Evolutionary conservation across 176 grass and related monocot species (phyloP).

Genomic region (Thalia dealbata): DNA sequence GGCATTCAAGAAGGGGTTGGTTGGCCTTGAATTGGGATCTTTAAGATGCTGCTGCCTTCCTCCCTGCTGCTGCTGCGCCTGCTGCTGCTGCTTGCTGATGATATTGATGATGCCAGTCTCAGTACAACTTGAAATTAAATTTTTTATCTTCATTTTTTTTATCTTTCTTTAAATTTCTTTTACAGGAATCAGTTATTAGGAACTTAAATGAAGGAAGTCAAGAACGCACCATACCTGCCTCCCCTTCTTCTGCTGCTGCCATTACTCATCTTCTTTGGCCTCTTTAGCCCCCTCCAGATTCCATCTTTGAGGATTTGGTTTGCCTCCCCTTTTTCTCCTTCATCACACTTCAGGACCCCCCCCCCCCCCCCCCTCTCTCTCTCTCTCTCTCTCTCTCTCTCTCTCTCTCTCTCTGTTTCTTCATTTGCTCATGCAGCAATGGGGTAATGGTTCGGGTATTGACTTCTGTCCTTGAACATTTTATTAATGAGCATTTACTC

Average conservation of each 20-base stretch:
- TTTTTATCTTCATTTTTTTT: neutral
- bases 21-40: slow-evolving; percentile 9
- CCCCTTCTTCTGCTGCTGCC: neutral
- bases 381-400: no score
- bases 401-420: no score
- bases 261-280: neutral
- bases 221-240: slow-evolving; percentile 92
- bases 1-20: slow-evolving; percentile 26
- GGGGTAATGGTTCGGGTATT: slow-evolving; percentile 20
- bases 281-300: neutral
- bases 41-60: slow-evolving; percentile 21
- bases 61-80: neutral
- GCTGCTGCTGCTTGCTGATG: slow-evolving; percentile 14
- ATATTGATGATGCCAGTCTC: slow-evolving; percentile 31
- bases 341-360: neutral
- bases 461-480: slow-evolving; percentile 15
- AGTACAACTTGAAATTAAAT: neutral
- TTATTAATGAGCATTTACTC: slow-evolving; percentile 7
- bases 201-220: slow-evolving; percentile 58
- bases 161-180: slow-evolving; percentile 15
- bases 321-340: neutral
- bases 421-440: neutral
- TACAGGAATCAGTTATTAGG: slow-evolving; percentile 28
- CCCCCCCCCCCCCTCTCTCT: no score
- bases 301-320: neutral